Percentiles rank a stretch among this genome's conserved stretches.
Evolutionary conservation across 257 asterid species (phyloP).

Genomic region (Perilla frutescens): DNA sequence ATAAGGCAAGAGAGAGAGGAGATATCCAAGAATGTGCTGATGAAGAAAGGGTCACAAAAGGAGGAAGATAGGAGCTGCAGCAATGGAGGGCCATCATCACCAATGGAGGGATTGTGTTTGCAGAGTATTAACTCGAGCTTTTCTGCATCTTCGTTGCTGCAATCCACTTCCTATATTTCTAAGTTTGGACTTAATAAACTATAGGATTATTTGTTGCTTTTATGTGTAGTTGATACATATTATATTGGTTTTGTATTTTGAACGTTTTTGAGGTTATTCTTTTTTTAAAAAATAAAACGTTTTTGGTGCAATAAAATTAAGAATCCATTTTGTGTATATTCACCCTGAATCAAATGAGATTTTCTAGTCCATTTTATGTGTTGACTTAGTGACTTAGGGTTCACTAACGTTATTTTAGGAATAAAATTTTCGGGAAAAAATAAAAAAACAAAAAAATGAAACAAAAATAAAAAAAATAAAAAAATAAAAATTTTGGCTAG

Average conservation of each 20-base stretch:
- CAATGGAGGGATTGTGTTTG: constrained; percentile 51
- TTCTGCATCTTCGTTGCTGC: constrained; percentile 68
- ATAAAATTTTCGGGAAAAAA: too few species aligned
- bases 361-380: too few species aligned
- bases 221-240: background rate
- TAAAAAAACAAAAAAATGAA: too few species aligned
- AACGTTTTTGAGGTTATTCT: background rate
- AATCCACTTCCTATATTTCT: constrained; percentile 54
- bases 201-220: constrained; percentile 4
- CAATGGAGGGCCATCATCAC: constrained; percentile 53
- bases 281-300: background rate
- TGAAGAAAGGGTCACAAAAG: constrained; percentile 50
- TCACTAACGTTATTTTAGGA: too few species aligned
- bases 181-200: constrained; percentile 47
- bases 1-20: constrained; percentile 76
- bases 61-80: constrained; percentile 33
- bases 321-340: too few species aligned
- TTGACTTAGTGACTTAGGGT: too few species aligned
- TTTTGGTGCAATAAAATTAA: background rate
- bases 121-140: constrained; percentile 64
- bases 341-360: too few species aligned
- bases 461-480: too few species aligned
- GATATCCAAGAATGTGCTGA: constrained; percentile 44
- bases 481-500: too few species aligned
- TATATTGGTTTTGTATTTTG: too few species aligned